Base-by-base conservation (phyloP, 768 basidiomycete genomes). In the Pleurotus tuoliensis region DNA sequence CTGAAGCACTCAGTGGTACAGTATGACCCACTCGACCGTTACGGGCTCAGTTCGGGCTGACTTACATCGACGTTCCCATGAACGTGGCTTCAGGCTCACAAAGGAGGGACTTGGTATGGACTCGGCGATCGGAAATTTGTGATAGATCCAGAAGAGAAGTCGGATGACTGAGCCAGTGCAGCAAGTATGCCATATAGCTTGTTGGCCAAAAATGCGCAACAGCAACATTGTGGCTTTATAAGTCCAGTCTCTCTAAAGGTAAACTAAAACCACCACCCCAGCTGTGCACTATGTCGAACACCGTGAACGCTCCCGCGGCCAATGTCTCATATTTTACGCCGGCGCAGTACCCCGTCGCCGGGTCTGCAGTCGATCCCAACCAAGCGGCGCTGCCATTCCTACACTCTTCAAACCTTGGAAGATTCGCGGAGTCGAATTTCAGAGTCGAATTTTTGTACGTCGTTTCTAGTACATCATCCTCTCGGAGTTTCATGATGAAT, bases 401-500 rank as follows among this genome's bases (percentile, higher is more conserved):
- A 65, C 66, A 47, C 64, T 83, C 16, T 85, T 85, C 69, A 75
- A 80, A 61, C 83, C 83, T 4, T 57, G 86, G 54, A 79, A 73
- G 64, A 83, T 81, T 39, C 73, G 82, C 24, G 78, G 78, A 3
- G 70, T 78, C 1, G 75, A 76, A 37, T 78, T 83, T 57, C 81
- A 79, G 15, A 84, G 82, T 61, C 75, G 82, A 46, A 80, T 83
- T 5, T 79, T 79, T 51, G 81, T 83, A 58, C 62, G 79, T 18
- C 22, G 5, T 47, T 48, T 6, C 16, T 25, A 15, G 3, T 7
- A 45, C n/a, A 48, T 24, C 30, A 15, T 16, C 11, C 18, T 15
- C 27, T 3, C 24, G 13, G 16, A 45, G 2, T 27, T 43, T 16
- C 2, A n/a, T 48, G 9, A 12, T 30, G 11, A 34, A 48, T 55